phyloP scores from a whole-genome alignment of 176 grass and related monocot genomes.

The Olyra latifolia region DNA sequence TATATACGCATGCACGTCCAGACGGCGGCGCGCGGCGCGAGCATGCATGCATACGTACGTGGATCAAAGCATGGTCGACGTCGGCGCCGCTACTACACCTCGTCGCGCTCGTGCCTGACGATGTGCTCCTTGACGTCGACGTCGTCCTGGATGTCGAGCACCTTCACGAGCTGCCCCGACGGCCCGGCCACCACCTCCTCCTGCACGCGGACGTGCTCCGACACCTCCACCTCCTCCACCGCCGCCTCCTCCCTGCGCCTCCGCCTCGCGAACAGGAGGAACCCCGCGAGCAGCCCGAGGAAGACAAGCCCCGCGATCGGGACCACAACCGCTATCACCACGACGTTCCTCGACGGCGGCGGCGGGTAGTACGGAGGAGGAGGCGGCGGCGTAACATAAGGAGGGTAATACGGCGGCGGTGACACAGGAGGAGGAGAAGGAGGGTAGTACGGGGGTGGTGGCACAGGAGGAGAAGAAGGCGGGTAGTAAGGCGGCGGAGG shows the following conservation, averaged over 20 bases:
- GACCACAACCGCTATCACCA: conserved; percentile 32
- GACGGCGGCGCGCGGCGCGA: no score
- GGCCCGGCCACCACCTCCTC: conserved; percentile 29
- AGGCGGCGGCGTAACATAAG: background rate
- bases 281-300: conserved; percentile 28
- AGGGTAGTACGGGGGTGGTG: background rate
- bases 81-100: background rate
- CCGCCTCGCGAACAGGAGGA: conserved; percentile 8
- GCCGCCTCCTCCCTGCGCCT: background rate
- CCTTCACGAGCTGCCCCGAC: conserved; percentile 25
- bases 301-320: conserved; percentile 37
- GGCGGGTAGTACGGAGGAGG: background rate
- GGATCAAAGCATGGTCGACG: no score
- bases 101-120: background rate
- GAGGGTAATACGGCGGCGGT: background rate
- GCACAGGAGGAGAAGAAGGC: background rate
- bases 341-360: background rate
- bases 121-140: conserved; percentile 33
- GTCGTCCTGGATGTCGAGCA: conserved; percentile 39
- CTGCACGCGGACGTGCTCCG: conserved; percentile 23
- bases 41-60: no score
- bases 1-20: no score
- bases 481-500: background rate
- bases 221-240: background rate
- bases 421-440: background rate